Evolutionary conservation across 2,329 filamentous ascomycete genomes (phyloP).

Genomic region (Didymella lethalis): DNA sequence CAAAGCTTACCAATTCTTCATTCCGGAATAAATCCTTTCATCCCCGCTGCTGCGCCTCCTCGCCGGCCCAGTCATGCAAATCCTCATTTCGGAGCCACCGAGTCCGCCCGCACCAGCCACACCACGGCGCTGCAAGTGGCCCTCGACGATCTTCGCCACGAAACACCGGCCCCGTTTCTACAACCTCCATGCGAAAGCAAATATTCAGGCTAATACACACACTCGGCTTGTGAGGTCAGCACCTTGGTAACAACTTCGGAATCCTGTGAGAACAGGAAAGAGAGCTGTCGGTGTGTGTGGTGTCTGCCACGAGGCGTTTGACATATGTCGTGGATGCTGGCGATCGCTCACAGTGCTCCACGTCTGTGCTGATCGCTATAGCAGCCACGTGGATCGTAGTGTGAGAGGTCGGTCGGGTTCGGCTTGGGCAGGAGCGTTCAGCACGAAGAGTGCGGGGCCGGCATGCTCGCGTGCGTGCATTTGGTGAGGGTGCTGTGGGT

Average conservation of each 20-base stretch:
- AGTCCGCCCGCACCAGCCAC: constrained; percentile 15
- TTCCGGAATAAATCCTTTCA: background rate
- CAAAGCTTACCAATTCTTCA: background rate
- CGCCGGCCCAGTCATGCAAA: constrained; percentile 3
- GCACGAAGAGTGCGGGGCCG: background rate
- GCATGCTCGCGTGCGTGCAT: background rate
- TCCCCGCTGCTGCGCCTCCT: constrained; percentile 4
- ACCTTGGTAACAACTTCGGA: background rate
- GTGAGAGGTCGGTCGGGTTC: constrained; percentile 6
- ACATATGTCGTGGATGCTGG: constrained; percentile 8
- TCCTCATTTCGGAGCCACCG: constrained; percentile 16
- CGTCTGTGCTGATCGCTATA: constrained; percentile 14
- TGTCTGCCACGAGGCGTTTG: constrained; percentile 4
- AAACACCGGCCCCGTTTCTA: background rate
- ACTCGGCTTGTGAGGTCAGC: background rate
- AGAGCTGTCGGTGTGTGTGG: constrained; percentile 8
- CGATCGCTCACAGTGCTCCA: constrained; percentile 14
- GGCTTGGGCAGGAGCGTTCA: constrained; percentile 1
- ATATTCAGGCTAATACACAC: background rate
- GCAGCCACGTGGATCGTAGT: constrained; percentile 16
- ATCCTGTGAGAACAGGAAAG: background rate
- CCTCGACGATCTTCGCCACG: constrained; percentile 6
- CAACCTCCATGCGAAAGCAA: background rate
- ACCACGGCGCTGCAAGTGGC: background rate
- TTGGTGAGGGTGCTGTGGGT: too few species aligned